A percentile compares a stretch with the other conserved stretches of the same genome.
Evolutionary conservation across 2,329 filamentous ascomycete species (phyloP).

Genomic region (Botrytis aclada): DNA sequence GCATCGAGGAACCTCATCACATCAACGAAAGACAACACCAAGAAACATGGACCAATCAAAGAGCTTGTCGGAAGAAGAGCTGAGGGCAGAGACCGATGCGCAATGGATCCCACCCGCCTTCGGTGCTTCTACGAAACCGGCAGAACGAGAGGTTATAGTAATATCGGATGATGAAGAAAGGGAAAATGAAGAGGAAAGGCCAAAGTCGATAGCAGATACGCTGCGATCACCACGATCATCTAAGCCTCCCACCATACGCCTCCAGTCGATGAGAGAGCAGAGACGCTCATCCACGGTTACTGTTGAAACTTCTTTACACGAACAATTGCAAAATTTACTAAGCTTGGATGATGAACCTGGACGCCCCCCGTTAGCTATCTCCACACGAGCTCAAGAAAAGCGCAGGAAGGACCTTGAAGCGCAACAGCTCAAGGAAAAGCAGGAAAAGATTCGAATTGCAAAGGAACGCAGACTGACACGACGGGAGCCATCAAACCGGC

Average conservation of each 20-base stretch:
- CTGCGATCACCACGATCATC: background rate
- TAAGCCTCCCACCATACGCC: background rate
- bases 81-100: constrained; percentile 20
- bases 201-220: constrained; percentile 7
- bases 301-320: constrained; percentile 4
- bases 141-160: background rate
- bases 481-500: constrained; percentile 26
- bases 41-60: constrained; percentile 19
- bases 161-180: constrained; percentile 17
- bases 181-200: background rate
- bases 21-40: background rate
- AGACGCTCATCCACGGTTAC: background rate
- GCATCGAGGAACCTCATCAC: background rate
- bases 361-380: constrained; percentile 2
- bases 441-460: constrained; percentile 25
- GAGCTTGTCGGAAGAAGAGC: constrained; percentile 25
- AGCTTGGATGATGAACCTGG: constrained; percentile 3
- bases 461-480: constrained; percentile 32
- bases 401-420: background rate
- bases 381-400: constrained; percentile 12
- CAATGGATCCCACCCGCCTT: constrained; percentile 30
- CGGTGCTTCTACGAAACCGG: constrained; percentile 6
- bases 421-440: constrained; percentile 22
- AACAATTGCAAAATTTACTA: constrained; percentile 3
- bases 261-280: background rate